Conservation (phyloP, 2,329 filamentous ascomycete genomes). For the Volutella citrinella region DNA sequence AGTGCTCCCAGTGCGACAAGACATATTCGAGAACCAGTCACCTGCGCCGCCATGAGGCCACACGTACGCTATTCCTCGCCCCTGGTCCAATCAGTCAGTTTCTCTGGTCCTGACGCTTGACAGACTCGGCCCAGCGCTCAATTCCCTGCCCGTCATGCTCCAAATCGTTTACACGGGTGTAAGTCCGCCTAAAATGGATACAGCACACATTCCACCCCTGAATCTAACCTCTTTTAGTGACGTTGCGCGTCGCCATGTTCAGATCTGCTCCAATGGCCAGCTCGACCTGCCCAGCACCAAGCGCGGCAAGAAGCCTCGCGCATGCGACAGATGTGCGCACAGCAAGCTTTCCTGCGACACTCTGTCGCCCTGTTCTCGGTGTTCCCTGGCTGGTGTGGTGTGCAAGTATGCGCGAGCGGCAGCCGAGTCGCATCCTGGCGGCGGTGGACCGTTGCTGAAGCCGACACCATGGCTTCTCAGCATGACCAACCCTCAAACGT, state of each 20-base stretch:
- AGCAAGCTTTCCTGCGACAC: slow-evolving; percentile 7
- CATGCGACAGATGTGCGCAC: slow-evolving; percentile 7
- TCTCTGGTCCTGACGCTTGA: not conserved
- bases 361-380: slow-evolving; percentile 8
- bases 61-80: slow-evolving; percentile 3
- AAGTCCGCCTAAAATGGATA: not conserved
- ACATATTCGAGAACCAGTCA: slow-evolving; percentile 10
- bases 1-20: slow-evolving; percentile 10
- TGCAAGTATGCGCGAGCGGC: slow-evolving; percentile 7
- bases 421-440: no score
- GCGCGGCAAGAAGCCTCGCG: slow-evolving; percentile 8
- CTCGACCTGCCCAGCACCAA: slow-evolving; percentile 2
- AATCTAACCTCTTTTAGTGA: slow-evolving; percentile 4
- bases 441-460: not conserved
- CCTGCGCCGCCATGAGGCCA: slow-evolving; percentile 9
- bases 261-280: slow-evolving; percentile 2
- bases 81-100: not conserved
- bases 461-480: slow-evolving; percentile 5
- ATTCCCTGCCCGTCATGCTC: slow-evolving; percentile 10
- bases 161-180: slow-evolving; percentile 7
- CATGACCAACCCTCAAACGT: slow-evolving; percentile 5
- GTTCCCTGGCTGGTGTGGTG: not conserved
- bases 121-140: slow-evolving; percentile 1
- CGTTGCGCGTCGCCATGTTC: slow-evolving; percentile 9
- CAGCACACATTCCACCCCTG: not conserved